These are phyloP conservation scores for Penicillium verrucosum DNA, from an alignment of 2,329 filamentous ascomycete species.

Conservation along the genomic window DNA sequence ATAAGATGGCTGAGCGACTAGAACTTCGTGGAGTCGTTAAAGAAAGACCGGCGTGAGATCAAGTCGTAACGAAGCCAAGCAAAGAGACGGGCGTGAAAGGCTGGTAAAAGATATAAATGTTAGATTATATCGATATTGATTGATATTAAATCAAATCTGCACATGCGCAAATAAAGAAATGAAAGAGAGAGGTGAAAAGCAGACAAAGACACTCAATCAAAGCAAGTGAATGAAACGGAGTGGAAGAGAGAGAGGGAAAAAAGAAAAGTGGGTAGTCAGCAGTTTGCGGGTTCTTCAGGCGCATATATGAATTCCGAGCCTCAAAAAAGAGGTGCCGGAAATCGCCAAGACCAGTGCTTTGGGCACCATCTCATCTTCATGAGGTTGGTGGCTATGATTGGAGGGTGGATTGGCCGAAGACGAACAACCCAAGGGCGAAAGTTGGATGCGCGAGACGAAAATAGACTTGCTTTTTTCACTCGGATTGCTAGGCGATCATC, in stretches of 20 bases:
- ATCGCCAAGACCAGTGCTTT: conserved; percentile 13
- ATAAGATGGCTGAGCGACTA: conserved; percentile 36
- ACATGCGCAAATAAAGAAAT: conserved; percentile 19
- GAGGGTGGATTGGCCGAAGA: not conserved
- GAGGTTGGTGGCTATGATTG: not conserved
- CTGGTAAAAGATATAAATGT: conserved; percentile 17
- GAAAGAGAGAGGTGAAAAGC: not conserved
- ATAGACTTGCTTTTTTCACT: not conserved
- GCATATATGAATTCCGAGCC: conserved; percentile 7
- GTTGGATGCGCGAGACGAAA: conserved; percentile 7
- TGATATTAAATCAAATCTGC: not conserved
- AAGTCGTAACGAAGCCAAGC: conserved; percentile 30
- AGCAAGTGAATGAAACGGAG: not conserved
- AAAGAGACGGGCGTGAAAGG: conserved; percentile 25
- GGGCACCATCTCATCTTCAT: not conserved
- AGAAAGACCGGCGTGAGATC: conserved; percentile 37
- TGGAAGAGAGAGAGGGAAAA: not conserved
- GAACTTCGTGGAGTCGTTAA: conserved; percentile 43
- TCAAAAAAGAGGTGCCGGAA: conserved; percentile 6
- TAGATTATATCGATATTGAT: conserved; percentile 5
- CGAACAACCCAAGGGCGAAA: not conserved
- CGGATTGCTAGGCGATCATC: conserved; percentile 2
- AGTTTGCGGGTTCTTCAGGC: not conserved
- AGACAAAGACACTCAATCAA: not conserved
- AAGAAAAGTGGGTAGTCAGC: conserved; percentile 6